Percentiles rank a stretch among this genome's conserved stretches.
Evolutionary conservation across 306 rosid genomes (phyloP).

Genomic region (Quercus ilex): DNA sequence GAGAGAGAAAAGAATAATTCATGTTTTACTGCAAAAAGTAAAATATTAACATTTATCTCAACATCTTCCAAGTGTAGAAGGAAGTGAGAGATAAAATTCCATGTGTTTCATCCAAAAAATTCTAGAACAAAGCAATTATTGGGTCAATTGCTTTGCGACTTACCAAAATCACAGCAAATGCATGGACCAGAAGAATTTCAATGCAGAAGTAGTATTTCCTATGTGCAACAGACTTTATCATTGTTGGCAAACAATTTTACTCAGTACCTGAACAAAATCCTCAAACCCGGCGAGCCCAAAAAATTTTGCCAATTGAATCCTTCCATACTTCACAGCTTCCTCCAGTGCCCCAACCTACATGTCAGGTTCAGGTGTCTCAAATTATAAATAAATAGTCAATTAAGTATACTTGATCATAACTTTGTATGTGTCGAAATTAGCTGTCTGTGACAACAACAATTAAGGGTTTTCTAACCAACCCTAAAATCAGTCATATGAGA

Average conservation of each 20-base stretch:
- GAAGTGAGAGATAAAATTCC: no score
- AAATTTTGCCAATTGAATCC: slow-evolving; percentile 66
- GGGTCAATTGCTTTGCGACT: no score
- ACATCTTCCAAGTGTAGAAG: no score
- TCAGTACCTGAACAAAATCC: slow-evolving; percentile 75
- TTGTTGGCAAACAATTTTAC: background rate
- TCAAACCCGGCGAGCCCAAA: slow-evolving; percentile 61
- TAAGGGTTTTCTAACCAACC: background rate
- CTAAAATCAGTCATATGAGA: background rate
- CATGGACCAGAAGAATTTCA: no score
- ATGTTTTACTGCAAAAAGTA: no score
- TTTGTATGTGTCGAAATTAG: background rate
- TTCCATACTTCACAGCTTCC: slow-evolving; percentile 89
- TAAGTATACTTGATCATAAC: background rate
- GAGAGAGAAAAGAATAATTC: no score
- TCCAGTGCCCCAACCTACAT: slow-evolving; percentile 79
- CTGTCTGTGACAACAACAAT: background rate
- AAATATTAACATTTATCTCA: no score
- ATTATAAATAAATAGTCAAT: background rate
- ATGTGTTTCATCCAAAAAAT: no score
- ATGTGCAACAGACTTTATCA: background rate
- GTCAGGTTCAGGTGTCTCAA: slow-evolving; percentile 18
- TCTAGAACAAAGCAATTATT: no score
- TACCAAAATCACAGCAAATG: no score
- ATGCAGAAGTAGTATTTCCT: background rate